Base-by-base conservation (phyloP, 805 yeast genomes). In the Teunomyces barrocoloradensis region DNA sequence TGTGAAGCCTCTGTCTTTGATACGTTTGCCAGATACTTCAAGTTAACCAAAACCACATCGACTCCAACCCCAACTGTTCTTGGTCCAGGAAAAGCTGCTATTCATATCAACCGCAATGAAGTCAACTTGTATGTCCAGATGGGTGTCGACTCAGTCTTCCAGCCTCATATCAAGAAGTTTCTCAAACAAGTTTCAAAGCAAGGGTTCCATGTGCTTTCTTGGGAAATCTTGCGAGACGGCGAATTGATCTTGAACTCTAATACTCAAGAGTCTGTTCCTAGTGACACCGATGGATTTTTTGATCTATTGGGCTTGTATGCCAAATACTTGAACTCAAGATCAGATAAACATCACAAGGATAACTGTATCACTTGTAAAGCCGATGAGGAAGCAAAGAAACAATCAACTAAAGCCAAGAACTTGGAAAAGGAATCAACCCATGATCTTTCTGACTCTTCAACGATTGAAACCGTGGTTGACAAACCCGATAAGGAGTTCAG, bases 1-100 rank as follows among this genome's bases (percentile, higher is more conserved):
- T 82, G 87, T 55, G 77, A 73, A 49, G 52, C 52, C 3, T 59
- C 71, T 10, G 66, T 82, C 17, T 52, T 54, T 13, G 45, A 53
- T 5, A 49, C 63, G 1, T 48, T 79, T 11, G 41, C 62, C 3
- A 47, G 56, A 11, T 44, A 56, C 23, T 60, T 61, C 44, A 38
- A 40, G 54, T 52, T 43, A 12, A 23, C 38, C 6, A 36, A 13
- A 32, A 44, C 21, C n/a, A 17, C 40, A 10, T 49, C 48, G 13
- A 10, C 38, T 3, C 40, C 25, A 13, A 6, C 12, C 11, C 12
- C 28, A 25, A 5, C 40, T 13, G 40, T 23, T 37, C 15, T 37
- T 17, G 17, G 23, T 9, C 42, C 38, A 10, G 48, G 48, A 13
- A 42, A 45, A 6, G 65, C 56, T 0, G 48, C 56, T 4, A 51